Evolutionary conservation across 139 green algal genomes (phyloP), one percentile per base, ranked within the genome.

Genomic region (Zygnema circumcarinatum): DNA sequence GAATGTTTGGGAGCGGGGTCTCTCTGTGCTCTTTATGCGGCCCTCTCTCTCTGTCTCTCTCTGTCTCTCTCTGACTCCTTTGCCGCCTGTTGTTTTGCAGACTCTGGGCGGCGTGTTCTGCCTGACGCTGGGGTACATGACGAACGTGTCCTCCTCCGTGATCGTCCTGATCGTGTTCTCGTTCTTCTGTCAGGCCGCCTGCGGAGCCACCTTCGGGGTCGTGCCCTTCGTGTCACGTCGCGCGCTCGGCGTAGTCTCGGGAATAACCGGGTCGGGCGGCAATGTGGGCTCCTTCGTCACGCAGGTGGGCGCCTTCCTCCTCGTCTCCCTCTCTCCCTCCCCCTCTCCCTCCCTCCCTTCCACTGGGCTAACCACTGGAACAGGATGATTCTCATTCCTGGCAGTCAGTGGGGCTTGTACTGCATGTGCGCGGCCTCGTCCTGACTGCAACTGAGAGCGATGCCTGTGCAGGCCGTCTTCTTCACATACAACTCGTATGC

Each of bases 191-290:
- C 89, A 93, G 67, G 79, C 40, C 53, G 85, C 91, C 31, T 92
- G 92, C 75, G 91, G 91, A 33, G 86, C 88, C 0, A 92, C 92
- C 21, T 99, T 96, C 90, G 96, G 95, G 67, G 90, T 98, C 20
- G 94, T 95, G 32, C 96, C 96, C 20, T 99, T 98, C 85, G 88
- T 98, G 0, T 97, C 95, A 33, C 93, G 95, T 69, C 92, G 96
- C 0, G 90, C 93, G 0, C 94, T 96, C 54, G 97, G 97, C 32
- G 88, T 98, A 21, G 93, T 96, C 1, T 96, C 95, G 33, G 97
- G 97, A 33, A 90, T 98, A 1, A 94, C 98, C 36, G 96, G 96
- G 54, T 96, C 96, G n/a, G 97, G 97, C 47, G 97, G 96, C 47
- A 98, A 98, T 93, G 89, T 93, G 0, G 97, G 97, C 1, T 56